Evolutionary conservation across 176 grass and related monocot genomes (phyloP).

Genomic region (Bonia amplexicaulis): DNA sequence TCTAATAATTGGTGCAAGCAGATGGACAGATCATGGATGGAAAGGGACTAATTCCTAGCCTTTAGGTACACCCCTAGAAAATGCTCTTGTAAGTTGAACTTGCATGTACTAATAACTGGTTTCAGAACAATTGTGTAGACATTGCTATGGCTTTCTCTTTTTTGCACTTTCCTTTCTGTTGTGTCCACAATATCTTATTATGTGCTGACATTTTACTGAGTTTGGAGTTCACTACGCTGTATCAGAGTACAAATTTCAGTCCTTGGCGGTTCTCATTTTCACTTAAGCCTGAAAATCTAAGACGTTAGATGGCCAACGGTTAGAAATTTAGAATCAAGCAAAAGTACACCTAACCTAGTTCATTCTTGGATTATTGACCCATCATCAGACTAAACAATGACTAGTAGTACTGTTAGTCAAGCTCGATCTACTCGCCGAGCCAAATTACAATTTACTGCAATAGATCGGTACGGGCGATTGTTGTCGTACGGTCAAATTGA

Average conservation of each 20-base stretch:
- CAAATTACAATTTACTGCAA: constrained; percentile 18
- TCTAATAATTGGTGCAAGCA: constrained; percentile 8
- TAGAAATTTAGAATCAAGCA: neutral
- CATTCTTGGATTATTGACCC: neutral
- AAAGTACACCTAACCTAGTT: neutral
- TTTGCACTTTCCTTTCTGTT: neutral
- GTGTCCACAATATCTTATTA: neutral
- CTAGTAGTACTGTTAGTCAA: neutral
- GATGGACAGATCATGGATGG: neutral
- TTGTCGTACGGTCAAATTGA: constrained; percentile 23
- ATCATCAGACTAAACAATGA: neutral
- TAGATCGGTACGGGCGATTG: constrained; percentile 15
- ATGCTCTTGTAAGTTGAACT: neutral
- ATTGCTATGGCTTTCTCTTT: neutral
- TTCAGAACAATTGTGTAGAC: neutral
- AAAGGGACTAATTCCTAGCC: neutral
- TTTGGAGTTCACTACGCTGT: neutral
- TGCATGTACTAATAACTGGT: constrained; percentile 11
- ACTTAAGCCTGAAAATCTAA: neutral
- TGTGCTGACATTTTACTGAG: neutral
- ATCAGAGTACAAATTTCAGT: neutral
- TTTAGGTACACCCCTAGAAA: neutral
- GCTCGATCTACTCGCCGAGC: neutral
- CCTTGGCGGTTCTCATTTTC: neutral
- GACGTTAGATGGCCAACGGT: neutral